These are phyloP conservation scores for Penicillium robsamsonii DNA, from an alignment of 495 filamentous ascomycete species.

Conservation along the genomic window DNA sequence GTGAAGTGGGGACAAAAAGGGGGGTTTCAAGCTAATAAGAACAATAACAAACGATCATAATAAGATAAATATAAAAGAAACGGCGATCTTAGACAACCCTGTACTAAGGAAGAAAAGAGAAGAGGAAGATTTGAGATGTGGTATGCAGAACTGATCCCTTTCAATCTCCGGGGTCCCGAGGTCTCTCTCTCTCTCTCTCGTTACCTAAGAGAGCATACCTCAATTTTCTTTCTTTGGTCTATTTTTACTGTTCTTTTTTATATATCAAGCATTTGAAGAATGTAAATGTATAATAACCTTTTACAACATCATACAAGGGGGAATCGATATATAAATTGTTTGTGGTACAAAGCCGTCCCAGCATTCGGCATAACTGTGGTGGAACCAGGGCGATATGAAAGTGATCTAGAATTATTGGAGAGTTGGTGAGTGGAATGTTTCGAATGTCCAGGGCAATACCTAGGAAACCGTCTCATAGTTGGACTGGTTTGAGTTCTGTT, in stretches of 20 bases:
- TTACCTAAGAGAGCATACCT: not conserved
- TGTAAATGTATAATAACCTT: not conserved
- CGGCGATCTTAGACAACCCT: not conserved
- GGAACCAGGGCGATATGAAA: conserved; percentile 3
- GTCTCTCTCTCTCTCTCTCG: not conserved
- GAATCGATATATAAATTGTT: not conserved
- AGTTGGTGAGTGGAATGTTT: not conserved
- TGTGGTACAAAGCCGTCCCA: not conserved
- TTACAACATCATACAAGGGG: too few species aligned
- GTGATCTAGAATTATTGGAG: not conserved
- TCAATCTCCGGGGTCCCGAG: not conserved
- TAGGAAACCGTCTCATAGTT: not conserved
- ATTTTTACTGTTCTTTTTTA: not conserved
- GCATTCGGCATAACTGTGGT: conserved; percentile 7
- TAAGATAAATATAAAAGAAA: not conserved
- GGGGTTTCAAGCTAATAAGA: conserved; percentile 6
- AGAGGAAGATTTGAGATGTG: not conserved
- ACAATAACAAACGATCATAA: not conserved
- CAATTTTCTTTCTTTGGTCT: not conserved
- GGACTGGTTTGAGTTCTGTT: not conserved
- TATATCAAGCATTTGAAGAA: not conserved
- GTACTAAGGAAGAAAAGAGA: not conserved
- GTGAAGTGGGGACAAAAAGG: conserved; percentile 8
- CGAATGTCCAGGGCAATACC: not conserved
- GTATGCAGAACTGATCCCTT: conserved; percentile 8